Base-by-base conservation (phyloP, 2,329 filamentous ascomycete species). In the Xylaria sp. region DNA sequence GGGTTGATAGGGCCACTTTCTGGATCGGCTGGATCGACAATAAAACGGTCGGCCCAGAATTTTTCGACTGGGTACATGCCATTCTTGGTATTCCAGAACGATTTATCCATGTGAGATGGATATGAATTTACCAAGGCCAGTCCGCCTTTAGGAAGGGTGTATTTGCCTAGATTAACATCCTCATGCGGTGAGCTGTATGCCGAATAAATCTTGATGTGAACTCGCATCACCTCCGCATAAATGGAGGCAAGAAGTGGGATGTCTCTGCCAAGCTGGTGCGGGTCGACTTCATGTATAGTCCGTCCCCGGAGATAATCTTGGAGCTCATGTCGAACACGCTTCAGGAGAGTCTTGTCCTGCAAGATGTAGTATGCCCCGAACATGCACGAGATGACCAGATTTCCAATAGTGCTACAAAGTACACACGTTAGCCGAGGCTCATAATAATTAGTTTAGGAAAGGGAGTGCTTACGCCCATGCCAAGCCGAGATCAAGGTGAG, bases 1-100 rank as follows among this genome's bases (percentile, higher is more conserved):
- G 65, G 65, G 12, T 65, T 57, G 48, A 71, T 69, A 4, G 73
- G 74, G 0, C 74, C 74, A 34, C 73, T 75, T 15, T 55, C 37
- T 2, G 70, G 66, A 52, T 74, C 73, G 0, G 58, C 23, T 3
- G 73, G 74, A 37, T 74, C 64, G 12, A 73, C 31, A 23, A 76
- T 54, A 44, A 75, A 73, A 12, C 74, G 60, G 18, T 74, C 74
- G 2, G 72, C 59, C 74, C 74, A 76, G 23, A 76, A 76, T 0
- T 62, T 51, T 13, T 73, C 62, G 1, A 76, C 54, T 2, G 72
- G 74, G 48, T 74, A 69, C 13, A 52, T 13, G 8, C 71, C 72
- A n/a, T 65, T 60, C 18, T 69, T 62, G 1, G 73, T 73, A 31
- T 75, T 76, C 74, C 74, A 76, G 46, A 73, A 74, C 3, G 51